Evolutionary conservation across 495 filamentous ascomycete genomes (phyloP).

Genomic region (Penicillium cataractarum): DNA sequence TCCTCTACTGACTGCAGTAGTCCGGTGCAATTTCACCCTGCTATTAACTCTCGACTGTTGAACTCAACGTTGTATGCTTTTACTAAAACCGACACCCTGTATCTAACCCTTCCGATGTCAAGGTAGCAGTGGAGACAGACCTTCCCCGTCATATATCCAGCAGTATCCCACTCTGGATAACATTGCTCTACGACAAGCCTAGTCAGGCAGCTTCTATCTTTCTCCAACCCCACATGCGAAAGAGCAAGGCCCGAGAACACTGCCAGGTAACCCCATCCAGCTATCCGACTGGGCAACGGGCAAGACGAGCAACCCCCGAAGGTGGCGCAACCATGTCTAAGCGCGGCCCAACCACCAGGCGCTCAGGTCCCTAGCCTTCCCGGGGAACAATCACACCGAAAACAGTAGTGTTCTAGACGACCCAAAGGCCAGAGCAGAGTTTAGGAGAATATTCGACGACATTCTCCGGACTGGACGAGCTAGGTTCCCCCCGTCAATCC

Average conservation of each 20-base stretch:
- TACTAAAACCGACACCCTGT: slow-evolving; percentile 1
- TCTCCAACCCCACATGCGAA: slow-evolving; percentile 4
- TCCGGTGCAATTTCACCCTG: slow-evolving; percentile 12
- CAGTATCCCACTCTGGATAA: slow-evolving; percentile 30
- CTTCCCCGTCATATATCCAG: slow-evolving; percentile 8
- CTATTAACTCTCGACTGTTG: neutral
- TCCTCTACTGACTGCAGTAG: slow-evolving; percentile 15
- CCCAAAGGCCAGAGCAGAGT: neutral
- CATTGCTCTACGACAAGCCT: neutral
- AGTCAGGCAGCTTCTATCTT: slow-evolving; percentile 11
- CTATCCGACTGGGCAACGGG: slow-evolving; percentile 17
- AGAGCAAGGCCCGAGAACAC: slow-evolving; percentile 11
- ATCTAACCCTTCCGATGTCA: neutral
- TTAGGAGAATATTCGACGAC: slow-evolving; percentile 26
- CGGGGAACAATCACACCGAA: slow-evolving; percentile 13
- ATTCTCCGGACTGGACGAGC: slow-evolving; percentile 14
- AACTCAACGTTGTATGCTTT: slow-evolving; percentile 15
- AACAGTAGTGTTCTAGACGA: slow-evolving; percentile 22
- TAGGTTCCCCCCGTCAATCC: neutral
- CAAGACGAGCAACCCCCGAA: slow-evolving; percentile 7
- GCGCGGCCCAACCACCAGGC: slow-evolving; percentile 28
- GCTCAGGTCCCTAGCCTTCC: slow-evolving; percentile 22
- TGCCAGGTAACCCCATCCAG: slow-evolving; percentile 25
- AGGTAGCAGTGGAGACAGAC: neutral
- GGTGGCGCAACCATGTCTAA: slow-evolving; percentile 21